Conservation (phyloP, 2,329 filamentous ascomycete genomes). For the Fusarium mangiferae region DNA sequence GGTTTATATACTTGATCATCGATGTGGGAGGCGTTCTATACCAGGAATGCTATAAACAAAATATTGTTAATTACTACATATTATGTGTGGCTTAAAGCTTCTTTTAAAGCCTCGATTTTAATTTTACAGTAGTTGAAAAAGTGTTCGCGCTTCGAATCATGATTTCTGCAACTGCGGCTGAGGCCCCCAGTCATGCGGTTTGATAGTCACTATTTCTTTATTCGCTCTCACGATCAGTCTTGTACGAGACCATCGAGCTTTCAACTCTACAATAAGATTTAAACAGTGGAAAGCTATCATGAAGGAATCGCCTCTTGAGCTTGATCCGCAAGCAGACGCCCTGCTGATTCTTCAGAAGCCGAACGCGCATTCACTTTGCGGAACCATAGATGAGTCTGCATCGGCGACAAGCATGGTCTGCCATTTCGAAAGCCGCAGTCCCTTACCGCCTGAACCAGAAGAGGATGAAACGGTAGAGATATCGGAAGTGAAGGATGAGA, state of each 20-base stretch:
- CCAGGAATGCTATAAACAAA: neutral
- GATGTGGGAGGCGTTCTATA: neutral
- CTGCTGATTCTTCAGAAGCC: neutral
- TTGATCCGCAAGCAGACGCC: neutral
- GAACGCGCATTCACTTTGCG: neutral
- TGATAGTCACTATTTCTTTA: no score
- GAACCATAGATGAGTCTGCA: no score
- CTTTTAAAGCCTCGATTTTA: neutral
- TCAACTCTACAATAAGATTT: no score
- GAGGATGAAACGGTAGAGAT: no score
- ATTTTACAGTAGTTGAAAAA: neutral
- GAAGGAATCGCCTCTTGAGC: neutral
- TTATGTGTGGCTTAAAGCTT: accelerated
- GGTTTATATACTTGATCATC: neutral
- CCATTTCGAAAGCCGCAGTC: no score
- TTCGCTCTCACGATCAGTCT: no score
- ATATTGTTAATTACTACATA: accelerated
- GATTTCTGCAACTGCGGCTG: no score
- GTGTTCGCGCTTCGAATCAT: no score
- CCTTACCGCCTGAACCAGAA: no score
- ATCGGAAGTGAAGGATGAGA: neutral
- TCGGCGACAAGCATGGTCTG: no score
- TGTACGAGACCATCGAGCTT: no score
- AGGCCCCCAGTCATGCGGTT: no score
- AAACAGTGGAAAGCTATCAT: neutral